Evolutionary conservation across 2,329 filamentous ascomycete genomes (phyloP).

Genomic region (Leptoxyphium fumago): DNA sequence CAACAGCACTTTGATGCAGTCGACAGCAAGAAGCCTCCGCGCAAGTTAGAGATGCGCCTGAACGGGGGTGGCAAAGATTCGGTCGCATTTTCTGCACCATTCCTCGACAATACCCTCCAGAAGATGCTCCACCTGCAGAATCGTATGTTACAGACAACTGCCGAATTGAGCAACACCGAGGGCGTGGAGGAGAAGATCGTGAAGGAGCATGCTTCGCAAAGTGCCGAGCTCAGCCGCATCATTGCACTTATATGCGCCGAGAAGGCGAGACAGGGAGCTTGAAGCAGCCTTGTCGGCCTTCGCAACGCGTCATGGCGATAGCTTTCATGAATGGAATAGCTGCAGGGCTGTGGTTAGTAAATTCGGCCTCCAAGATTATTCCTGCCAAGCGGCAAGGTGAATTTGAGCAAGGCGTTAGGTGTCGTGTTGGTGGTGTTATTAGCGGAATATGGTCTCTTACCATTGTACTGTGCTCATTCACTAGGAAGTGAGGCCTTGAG

Average conservation of each 20-base stretch:
- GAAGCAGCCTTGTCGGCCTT: no score
- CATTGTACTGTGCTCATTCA: no score
- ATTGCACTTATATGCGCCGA: slow-evolving; percentile 38
- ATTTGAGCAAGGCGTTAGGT: no score
- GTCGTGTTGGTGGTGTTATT: no score
- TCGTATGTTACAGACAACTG: slow-evolving; percentile 34
- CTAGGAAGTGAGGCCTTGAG: no score
- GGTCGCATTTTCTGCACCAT: slow-evolving; percentile 36
- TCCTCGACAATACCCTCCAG: slow-evolving; percentile 37
- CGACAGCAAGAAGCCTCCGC: slow-evolving; percentile 25
- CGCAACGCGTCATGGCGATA: no score
- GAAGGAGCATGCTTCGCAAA: slow-evolving; percentile 36
- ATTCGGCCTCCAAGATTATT: no score
- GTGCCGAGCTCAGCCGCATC: slow-evolving; percentile 33
- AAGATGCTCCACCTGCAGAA: slow-evolving; percentile 36
- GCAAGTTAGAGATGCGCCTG: slow-evolving; percentile 37
- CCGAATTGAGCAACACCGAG: slow-evolving; percentile 30
- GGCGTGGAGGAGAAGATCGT: slow-evolving; percentile 32
- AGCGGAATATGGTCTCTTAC: no score
- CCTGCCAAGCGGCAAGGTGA: no score
- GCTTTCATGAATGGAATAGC: no score
- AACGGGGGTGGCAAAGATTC: slow-evolving; percentile 20
- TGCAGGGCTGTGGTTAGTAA: no score
- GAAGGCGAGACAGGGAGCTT: slow-evolving; percentile 34
- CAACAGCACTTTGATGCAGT: slow-evolving; percentile 6